A percentile compares a stretch with the other conserved stretches of the same genome.
Evolutionary conservation across 345 rosid species (phyloP).

Genomic region (Heritiera littoralis): DNA sequence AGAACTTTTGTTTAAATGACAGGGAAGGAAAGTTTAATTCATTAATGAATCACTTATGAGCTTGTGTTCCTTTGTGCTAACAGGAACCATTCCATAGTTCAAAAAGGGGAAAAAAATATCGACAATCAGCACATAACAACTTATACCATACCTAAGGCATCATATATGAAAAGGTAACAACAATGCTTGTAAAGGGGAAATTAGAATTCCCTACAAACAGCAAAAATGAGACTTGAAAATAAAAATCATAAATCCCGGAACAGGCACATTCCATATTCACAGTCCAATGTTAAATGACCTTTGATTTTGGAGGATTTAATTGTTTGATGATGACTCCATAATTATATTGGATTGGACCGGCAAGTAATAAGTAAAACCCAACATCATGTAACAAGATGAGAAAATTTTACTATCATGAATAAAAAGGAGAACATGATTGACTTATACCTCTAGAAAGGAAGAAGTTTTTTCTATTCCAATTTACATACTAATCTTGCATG

Average conservation of each 20-base stretch:
- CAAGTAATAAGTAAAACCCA: background rate
- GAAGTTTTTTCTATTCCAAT: background rate
- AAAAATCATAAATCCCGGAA: background rate
- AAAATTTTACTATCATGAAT: background rate
- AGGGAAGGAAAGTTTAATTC: background rate
- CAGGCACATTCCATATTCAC: background rate
- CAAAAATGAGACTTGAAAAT: background rate
- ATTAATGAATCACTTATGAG: background rate
- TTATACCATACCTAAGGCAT: background rate
- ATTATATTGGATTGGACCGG: background rate
- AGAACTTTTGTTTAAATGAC: constrained; percentile 1
- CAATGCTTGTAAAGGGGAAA: background rate
- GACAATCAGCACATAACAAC: constrained; percentile 11
- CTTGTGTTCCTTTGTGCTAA: background rate
- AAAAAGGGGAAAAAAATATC: background rate
- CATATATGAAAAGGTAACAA: background rate
- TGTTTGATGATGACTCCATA: constrained; percentile 2
- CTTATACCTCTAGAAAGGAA: constrained; percentile 6
- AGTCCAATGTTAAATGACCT: background rate
- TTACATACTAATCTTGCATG: background rate
- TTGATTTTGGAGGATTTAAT: background rate
- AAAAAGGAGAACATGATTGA: background rate
- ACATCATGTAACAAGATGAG: background rate
- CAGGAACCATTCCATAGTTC: background rate
- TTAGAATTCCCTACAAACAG: background rate